These are phyloP conservation scores for Tripterygium wilfordii DNA, from an alignment of 177 flowering plant genomes.

Conservation along the genomic window DNA sequence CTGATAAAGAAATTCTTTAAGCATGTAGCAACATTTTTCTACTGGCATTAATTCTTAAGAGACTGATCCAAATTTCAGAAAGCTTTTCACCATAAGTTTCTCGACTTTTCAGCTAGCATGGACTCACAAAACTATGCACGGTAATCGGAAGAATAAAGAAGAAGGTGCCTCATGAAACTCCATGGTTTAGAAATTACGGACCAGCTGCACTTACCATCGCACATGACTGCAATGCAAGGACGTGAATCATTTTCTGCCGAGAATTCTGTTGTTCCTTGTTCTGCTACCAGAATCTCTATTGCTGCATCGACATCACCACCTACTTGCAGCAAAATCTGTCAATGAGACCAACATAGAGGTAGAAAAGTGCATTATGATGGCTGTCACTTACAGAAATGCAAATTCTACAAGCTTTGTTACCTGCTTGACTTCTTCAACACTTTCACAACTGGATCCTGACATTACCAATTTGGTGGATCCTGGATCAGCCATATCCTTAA, in stretches of 20 bases:
- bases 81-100: no score
- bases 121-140: no score
- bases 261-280: slow-evolving; percentile 34
- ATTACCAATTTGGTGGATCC: slow-evolving; percentile 60
- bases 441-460: slow-evolving; percentile 63
- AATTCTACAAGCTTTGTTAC: slow-evolving; percentile 27
- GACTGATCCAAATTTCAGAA: no score
- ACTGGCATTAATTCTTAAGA: no score
- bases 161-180: no score
- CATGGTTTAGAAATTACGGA: slow-evolving; percentile 12
- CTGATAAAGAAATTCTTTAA: no score
- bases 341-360: slow-evolving; percentile 2
- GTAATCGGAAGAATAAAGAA: no score
- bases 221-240: slow-evolving; percentile 13
- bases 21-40: no score
- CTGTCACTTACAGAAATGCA: no score
- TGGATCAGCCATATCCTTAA: slow-evolving; percentile 16
- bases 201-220: slow-evolving; percentile 32
- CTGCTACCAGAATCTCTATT: slow-evolving; percentile 65
- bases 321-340: slow-evolving; percentile 55
- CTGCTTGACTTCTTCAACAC: slow-evolving; percentile 57
- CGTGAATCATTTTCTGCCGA: slow-evolving; percentile 16
- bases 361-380: background rate
- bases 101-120: no score
- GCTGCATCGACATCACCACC: slow-evolving; percentile 83